Evolutionary conservation across 768 basidiomycete genomes (phyloP).

Genomic region (Rhodotorula paludigena): DNA sequence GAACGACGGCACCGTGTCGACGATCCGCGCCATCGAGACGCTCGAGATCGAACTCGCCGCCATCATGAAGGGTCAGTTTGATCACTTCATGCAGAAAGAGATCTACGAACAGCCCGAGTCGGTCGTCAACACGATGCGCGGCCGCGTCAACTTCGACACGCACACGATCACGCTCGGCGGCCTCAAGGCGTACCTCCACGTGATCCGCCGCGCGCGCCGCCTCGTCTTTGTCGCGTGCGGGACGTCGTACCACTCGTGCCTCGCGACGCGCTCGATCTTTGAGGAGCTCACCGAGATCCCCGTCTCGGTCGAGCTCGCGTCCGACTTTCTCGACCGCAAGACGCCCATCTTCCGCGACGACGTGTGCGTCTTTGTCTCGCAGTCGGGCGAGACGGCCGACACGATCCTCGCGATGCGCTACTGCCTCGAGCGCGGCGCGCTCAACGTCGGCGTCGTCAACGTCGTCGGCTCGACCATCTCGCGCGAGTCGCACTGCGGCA

Average conservation of each 20-base stretch:
- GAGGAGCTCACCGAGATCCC: conserved; percentile 99
- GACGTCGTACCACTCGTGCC: conserved; percentile 93
- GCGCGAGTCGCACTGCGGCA: conserved; percentile 97
- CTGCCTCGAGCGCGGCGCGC: conserved; percentile 91
- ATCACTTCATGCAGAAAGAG: conserved; percentile 99
- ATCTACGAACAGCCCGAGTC: conserved; percentile 65
- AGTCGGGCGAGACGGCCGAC: conserved; percentile 98
- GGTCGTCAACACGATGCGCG: conserved; percentile 99
- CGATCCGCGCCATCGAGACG: conserved; percentile 93
- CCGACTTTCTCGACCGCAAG: conserved; percentile 97
- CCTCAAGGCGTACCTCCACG: conserved; percentile 85
- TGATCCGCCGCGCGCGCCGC: conserved; percentile 88
- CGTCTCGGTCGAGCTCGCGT: conserved; percentile 91
- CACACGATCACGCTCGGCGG: conserved; percentile 90
- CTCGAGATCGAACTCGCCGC: conserved; percentile 98
- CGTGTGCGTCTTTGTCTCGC: conserved; percentile 89
- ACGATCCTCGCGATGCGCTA: conserved; percentile 94
- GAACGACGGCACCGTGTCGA: conserved; percentile 63
- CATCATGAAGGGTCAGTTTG: conserved; percentile 99
- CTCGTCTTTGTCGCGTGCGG: conserved; percentile 98
- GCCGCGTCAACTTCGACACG: conserved; percentile 95
- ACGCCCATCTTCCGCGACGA: conserved; percentile 99
- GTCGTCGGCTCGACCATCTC: conserved; percentile 89
- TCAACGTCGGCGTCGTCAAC: conserved; percentile 96
- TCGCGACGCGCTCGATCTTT: conserved; percentile 95